These are phyloP conservation scores for Phytophthora syringae DNA, from an alignment of 352 stramenopile genomes.

Conservation along the genomic window DNA sequence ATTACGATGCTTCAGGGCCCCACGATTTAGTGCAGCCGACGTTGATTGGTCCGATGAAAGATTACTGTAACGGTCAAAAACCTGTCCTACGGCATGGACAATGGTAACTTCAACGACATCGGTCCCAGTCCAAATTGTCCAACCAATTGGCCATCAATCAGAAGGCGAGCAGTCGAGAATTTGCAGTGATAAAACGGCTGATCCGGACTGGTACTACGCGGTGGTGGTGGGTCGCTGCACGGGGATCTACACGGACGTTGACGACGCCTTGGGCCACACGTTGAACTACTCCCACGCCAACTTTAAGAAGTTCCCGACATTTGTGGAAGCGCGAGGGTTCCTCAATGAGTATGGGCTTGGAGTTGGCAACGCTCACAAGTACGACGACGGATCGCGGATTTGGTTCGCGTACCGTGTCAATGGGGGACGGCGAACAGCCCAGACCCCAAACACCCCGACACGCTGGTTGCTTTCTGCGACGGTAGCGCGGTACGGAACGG, in stretches of 20 bases:
- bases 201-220: slow-evolving; percentile 12
- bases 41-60: slow-evolving; percentile 11
- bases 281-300: slow-evolving; percentile 32
- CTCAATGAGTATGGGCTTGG: slow-evolving; percentile 30
- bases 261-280: slow-evolving; percentile 4
- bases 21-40: not conserved
- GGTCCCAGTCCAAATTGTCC: not conserved
- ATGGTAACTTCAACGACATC: slow-evolving; percentile 3
- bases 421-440: slow-evolving; percentile 29
- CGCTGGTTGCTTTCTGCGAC: slow-evolving; percentile 60
- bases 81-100: not conserved
- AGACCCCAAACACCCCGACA: slow-evolving; percentile 47
- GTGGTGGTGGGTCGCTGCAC: slow-evolving; percentile 18
- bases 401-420: slow-evolving; percentile 24
- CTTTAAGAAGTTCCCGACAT: slow-evolving; percentile 60
- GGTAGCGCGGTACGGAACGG: slow-evolving; percentile 56
- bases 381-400: slow-evolving; percentile 4
- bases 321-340: slow-evolving; percentile 46
- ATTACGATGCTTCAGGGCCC: not conserved
- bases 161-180: not conserved
- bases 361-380: slow-evolving; percentile 5
- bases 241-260: slow-evolving; percentile 26
- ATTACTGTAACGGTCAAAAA: slow-evolving; percentile 3
- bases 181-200: not conserved
- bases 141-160: not conserved